phyloP scores from a whole-genome alignment of 306 rosid genomes.

The Lathyrus oleraceus region DNA sequence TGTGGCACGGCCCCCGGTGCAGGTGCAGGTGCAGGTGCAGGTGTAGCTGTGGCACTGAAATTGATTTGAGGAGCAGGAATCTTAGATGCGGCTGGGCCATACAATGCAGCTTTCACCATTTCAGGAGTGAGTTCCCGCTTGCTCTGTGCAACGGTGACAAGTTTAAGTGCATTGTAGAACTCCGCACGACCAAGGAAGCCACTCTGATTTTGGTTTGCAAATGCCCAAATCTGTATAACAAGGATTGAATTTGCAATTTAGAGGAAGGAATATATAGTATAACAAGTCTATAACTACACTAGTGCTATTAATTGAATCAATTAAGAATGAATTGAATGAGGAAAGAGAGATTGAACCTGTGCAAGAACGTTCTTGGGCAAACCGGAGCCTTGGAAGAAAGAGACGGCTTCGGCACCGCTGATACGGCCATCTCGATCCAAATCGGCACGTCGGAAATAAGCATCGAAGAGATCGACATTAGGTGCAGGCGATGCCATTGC shows the following conservation, averaged over 20 bases:
- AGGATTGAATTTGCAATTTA: conserved; percentile 5
- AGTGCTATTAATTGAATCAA: neutral
- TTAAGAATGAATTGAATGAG: neutral
- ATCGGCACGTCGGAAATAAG: conserved; percentile 92
- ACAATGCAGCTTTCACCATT: conserved; percentile 87
- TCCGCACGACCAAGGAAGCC: conserved; percentile 82
- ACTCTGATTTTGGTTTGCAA: conserved; percentile 74
- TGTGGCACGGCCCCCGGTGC: conserved; percentile 45
- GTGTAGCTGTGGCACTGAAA: conserved; percentile 48
- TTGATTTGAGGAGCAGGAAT: conserved; percentile 93
- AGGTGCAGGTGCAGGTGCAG: conserved; percentile 47
- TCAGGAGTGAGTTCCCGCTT: conserved; percentile 87
- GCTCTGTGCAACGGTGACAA: conserved; percentile 97
- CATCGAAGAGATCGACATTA: conserved; percentile 96
- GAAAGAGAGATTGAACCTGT: conserved; percentile 55
- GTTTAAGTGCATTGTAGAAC: conserved; percentile 97
- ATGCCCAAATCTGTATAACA: conserved; percentile 79
- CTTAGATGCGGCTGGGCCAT: conserved; percentile 86
- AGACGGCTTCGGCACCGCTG: conserved; percentile 89
- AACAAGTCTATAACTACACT: neutral
- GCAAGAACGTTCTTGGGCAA: conserved; percentile 84
- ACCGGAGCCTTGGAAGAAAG: conserved; percentile 94
- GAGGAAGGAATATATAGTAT: neutral
- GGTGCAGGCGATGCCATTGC: conserved; percentile 69
- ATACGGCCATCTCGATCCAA: conserved; percentile 97